These are phyloP conservation scores for Komagataella phaffii DNA, from an alignment of 805 yeast species.

Conservation along the genomic window DNA sequence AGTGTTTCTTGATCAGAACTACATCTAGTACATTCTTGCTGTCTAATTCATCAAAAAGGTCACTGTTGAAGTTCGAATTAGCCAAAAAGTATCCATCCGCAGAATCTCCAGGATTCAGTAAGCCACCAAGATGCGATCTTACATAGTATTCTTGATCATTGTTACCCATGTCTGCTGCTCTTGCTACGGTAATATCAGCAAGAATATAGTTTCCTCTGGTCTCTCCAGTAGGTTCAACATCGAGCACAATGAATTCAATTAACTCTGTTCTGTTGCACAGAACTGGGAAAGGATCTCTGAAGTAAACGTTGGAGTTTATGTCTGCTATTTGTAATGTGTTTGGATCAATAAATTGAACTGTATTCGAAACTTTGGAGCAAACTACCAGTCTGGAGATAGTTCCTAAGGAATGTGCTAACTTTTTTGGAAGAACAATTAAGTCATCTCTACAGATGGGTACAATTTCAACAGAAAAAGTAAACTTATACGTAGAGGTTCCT, in stretches of 20 bases:
- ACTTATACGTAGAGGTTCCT: slow-evolving; percentile 78
- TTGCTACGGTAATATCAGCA: slow-evolving; percentile 87
- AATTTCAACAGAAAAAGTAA: slow-evolving; percentile 84
- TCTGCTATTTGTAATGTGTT: slow-evolving; percentile 68
- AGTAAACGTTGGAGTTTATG: slow-evolving; percentile 54
- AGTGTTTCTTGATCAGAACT: slow-evolving; percentile 76
- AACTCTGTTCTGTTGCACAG: slow-evolving; percentile 66
- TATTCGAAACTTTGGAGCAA: slow-evolving; percentile 74
- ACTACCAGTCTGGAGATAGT: slow-evolving; percentile 69
- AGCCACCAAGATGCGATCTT: slow-evolving; percentile 86
- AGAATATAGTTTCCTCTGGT: slow-evolving; percentile 65
- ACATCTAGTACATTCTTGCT: slow-evolving; percentile 69
- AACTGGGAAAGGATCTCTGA: slow-evolving; percentile 72
- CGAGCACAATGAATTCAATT: slow-evolving; percentile 80
- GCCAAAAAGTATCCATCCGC: slow-evolving; percentile 82
- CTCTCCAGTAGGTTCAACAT: slow-evolving; percentile 84
- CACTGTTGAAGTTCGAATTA: slow-evolving; percentile 82
- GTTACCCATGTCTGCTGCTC: slow-evolving; percentile 77
- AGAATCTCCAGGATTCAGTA: slow-evolving; percentile 93
- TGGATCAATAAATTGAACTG: slow-evolving; percentile 82
- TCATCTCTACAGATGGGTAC: slow-evolving; percentile 97
- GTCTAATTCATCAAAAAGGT: slow-evolving; percentile 62
- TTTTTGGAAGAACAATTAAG: slow-evolving; percentile 80
- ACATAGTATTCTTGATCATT: slow-evolving; percentile 76
- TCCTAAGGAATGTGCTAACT: slow-evolving; percentile 73